phyloP scores from a whole-genome alignment of 257 asterid genomes.

The Lantana camara region DNA sequence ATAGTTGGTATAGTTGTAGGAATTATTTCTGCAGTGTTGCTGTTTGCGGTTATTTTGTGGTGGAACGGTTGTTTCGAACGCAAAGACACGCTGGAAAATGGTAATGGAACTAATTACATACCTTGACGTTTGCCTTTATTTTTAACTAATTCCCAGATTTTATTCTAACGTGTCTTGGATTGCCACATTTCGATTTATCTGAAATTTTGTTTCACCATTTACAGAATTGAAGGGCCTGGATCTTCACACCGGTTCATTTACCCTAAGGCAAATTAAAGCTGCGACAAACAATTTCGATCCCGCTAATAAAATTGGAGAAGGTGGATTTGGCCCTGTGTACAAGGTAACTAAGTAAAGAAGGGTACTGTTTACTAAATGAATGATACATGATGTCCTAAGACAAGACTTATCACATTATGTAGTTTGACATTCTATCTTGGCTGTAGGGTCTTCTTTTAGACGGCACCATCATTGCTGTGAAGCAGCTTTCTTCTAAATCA shows the following conservation, averaged over 20 bases:
- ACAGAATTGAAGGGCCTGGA: constrained; percentile 54
- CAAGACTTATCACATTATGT: constrained; percentile 1
- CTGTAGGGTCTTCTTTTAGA: constrained; percentile 50
- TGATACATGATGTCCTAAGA: background rate
- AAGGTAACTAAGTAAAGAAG: constrained; percentile 33
- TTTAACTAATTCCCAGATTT: background rate
- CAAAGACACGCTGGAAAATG: constrained; percentile 38
- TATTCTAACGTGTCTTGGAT: background rate
- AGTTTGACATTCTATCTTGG: background rate
- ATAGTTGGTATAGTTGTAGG: constrained; percentile 55
- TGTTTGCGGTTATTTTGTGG: constrained; percentile 55
- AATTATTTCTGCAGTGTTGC: constrained; percentile 32
- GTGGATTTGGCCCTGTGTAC: constrained; percentile 69
- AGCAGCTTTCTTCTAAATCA: constrained; percentile 63
- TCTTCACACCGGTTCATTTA: constrained; percentile 46
- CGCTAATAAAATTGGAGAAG: constrained; percentile 65
- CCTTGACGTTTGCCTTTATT: background rate
- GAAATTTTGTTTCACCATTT: background rate
- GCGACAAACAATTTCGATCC: constrained; percentile 65
- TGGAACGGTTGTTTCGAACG: constrained; percentile 51
- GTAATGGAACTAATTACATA: constrained; percentile 33
- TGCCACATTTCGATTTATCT: background rate
- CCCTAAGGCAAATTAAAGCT: constrained; percentile 51
- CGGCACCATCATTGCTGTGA: constrained; percentile 56
- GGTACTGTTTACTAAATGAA: background rate